Percentiles rank a stretch among this genome's conserved stretches.
phyloP scores from a whole-genome alignment of 306 rosid species.

The Nissolia schottii region DNA sequence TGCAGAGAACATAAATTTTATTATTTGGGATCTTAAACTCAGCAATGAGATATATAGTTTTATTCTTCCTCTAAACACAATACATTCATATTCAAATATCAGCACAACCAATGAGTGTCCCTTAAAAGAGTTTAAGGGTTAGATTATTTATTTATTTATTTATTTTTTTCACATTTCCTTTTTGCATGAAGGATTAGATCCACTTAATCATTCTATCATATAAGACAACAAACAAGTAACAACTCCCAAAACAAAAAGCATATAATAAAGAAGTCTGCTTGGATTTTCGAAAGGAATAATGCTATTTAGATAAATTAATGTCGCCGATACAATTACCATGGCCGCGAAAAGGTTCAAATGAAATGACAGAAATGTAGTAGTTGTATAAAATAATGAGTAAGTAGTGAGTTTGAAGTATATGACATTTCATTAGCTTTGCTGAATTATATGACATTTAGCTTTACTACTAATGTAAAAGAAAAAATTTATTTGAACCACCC shows the following conservation, averaged over 20 bases:
- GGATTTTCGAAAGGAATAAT: constrained; percentile 2
- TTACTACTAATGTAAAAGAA: too few relatives aligned
- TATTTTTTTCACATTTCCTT: neutral
- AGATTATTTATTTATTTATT: constrained; percentile 12
- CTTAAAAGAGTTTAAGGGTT: constrained; percentile 11
- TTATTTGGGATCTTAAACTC: neutral
- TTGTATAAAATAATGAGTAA: neutral
- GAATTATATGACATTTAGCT: too few relatives aligned
- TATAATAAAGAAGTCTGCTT: neutral
- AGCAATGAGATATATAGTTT: neutral
- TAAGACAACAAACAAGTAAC: constrained; percentile 14
- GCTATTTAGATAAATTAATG: neutral
- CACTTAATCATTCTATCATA: neutral
- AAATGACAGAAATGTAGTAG: neutral
- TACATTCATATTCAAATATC: neutral
- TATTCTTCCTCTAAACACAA: neutral
- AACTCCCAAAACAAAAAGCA: constrained; percentile 10
- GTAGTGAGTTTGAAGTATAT: too few relatives aligned
- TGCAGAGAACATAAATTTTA: neutral
- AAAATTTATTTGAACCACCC: too few relatives aligned
- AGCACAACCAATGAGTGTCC: neutral
- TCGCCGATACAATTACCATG: neutral
- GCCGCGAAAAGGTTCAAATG: constrained; percentile 1
- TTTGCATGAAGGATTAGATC: constrained; percentile 21
- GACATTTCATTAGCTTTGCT: too few relatives aligned